Evolutionary conservation across 768 basidiomycete genomes (phyloP).

Genomic region (Phylloporus sp.): DNA sequence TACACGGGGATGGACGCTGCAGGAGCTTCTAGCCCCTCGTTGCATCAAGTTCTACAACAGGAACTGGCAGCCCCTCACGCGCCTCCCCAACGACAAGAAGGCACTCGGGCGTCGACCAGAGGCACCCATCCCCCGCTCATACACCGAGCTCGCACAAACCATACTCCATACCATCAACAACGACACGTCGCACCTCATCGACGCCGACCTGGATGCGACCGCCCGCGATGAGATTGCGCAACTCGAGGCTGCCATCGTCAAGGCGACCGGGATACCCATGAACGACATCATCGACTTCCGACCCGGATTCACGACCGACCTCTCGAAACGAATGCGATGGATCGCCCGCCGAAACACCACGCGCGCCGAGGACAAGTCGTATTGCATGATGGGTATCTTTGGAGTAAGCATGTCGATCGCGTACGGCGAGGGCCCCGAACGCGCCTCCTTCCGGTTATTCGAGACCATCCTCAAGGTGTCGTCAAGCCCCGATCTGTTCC

Average conservation of each 20-base stretch:
- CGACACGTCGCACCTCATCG: no score
- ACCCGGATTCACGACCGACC: background rate
- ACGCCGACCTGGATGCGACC: no score
- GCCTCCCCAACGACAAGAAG: slow-evolving; percentile 1
- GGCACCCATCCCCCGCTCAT: background rate
- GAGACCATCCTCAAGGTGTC: slow-evolving; percentile 1
- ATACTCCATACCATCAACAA: no score
- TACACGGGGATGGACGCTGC: background rate
- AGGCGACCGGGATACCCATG: background rate
- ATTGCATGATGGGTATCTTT: slow-evolving; percentile 17
- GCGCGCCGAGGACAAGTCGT: slow-evolving; percentile 14
- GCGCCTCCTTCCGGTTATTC: slow-evolving; percentile 10
- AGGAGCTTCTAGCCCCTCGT: slow-evolving; percentile 13
- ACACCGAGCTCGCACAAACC: no score
- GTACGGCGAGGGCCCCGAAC: slow-evolving; percentile 17
- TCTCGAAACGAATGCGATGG: slow-evolving; percentile 12
- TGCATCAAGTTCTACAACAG: slow-evolving; percentile 11
- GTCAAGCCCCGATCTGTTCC: background rate
- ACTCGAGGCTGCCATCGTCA: background rate
- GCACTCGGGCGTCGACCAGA: background rate
- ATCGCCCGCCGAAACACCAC: slow-evolving; percentile 13
- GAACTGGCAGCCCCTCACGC: slow-evolving; percentile 9
- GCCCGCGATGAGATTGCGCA: no score
- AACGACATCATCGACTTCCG: background rate
- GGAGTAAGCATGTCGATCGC: slow-evolving; percentile 10